phyloP scores from a whole-genome alignment of 208 protist species.

The Acanthamoeba castellanii region DNA sequence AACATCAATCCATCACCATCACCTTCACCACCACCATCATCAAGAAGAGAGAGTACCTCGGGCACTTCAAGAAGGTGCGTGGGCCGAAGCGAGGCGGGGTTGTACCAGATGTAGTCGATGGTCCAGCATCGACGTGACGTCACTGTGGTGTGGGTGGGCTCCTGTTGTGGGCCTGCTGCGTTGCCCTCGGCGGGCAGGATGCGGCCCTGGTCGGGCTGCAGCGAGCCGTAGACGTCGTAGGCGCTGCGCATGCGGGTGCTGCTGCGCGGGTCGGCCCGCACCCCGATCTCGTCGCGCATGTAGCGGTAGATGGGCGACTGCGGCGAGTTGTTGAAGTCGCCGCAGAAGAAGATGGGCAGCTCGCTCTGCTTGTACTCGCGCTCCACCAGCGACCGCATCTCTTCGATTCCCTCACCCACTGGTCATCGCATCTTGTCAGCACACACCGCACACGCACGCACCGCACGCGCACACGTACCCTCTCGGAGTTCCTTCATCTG shows the following conservation, averaged over 20 bases:
- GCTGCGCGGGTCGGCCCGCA: background rate
- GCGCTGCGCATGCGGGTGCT: conserved; percentile 31
- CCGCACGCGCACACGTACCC: background rate
- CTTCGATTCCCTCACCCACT: background rate
- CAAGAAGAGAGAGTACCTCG: background rate
- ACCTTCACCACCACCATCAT: too few species aligned
- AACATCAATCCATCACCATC: background rate
- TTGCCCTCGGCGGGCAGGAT: background rate
- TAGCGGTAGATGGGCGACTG: conserved; percentile 30
- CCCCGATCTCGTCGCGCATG: background rate
- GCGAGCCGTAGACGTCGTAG: background rate
- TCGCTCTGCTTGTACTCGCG: background rate
- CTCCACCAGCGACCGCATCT: background rate
- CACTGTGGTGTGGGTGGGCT: background rate
- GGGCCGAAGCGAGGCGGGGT: background rate
- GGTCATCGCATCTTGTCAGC: background rate
- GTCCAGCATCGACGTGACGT: conserved; percentile 1
- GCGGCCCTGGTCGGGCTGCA: background rate
- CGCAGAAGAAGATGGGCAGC: conserved; percentile 10
- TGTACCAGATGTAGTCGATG: conserved; percentile 24
- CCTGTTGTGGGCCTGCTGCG: background rate
- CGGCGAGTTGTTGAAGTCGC: conserved; percentile 44
- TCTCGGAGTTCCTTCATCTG: conserved; percentile 27
- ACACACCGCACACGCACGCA: background rate
- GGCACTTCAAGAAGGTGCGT: conserved; percentile 15